Evolutionary conservation across 306 rosid species (phyloP).

Genomic region (Mimosa bimucronata): DNA sequence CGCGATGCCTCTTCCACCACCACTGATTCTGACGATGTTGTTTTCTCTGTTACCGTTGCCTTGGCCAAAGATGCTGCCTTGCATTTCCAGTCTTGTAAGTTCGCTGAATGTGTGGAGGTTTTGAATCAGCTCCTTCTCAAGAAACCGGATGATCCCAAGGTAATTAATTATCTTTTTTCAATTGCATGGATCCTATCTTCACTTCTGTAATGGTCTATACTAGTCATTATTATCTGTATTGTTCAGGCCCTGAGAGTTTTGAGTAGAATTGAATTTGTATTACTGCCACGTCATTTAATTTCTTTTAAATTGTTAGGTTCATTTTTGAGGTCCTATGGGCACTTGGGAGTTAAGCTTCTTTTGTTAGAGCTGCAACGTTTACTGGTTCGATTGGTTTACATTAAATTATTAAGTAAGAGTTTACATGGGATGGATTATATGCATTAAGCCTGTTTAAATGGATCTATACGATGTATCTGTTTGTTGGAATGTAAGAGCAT

Average conservation of each 20-base stretch:
- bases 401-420: background rate
- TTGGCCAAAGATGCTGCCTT: constrained; percentile 81
- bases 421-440: constrained; percentile 26
- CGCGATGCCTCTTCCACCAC: constrained; percentile 69
- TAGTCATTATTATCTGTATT: background rate
- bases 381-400: constrained; percentile 15
- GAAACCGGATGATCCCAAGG: constrained; percentile 93
- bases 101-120: constrained; percentile 69
- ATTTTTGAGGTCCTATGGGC: constrained; percentile 24
- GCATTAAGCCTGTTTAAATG: constrained; percentile 32
- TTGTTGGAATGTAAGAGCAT: constrained; percentile 4
- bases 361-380: constrained; percentile 19
- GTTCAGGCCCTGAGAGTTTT: background rate
- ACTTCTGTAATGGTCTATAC: constrained; percentile 17
- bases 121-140: constrained; percentile 72
- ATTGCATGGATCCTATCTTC: constrained; percentile 6
- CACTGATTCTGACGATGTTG: constrained; percentile 65
- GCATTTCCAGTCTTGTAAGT: constrained; percentile 88
- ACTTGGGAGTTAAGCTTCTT: constrained; percentile 26
- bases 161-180: constrained; percentile 28
- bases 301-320: background rate
- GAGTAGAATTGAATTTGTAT: background rate
- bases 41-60: constrained; percentile 55
- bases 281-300: background rate
- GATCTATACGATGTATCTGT: constrained; percentile 15